These are phyloP conservation scores for Talaromyces proteolyticus DNA, from an alignment of 495 filamentous ascomycete species.

Conservation along the genomic window DNA sequence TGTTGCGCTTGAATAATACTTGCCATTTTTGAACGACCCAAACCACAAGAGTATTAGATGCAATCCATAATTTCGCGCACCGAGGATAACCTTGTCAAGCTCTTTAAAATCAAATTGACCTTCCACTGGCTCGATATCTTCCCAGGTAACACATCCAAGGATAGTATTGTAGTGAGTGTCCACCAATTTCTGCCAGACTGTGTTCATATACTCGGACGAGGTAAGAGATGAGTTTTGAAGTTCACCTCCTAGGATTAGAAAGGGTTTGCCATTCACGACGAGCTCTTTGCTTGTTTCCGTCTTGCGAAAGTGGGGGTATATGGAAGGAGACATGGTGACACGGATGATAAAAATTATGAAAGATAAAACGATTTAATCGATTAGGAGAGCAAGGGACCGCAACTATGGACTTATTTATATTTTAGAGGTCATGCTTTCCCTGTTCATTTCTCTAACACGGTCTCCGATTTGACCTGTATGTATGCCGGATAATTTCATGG, in stretches of 20 bases:
- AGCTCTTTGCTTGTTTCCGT: slow-evolving; percentile 28
- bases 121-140: slow-evolving; percentile 41
- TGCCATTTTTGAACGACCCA: slow-evolving; percentile 46
- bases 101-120: slow-evolving; percentile 37
- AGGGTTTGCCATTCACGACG: slow-evolving; percentile 39
- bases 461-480: background rate
- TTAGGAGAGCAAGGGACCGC: background rate
- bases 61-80: slow-evolving; percentile 30
- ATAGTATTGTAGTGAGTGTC: slow-evolving; percentile 41
- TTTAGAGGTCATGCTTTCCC: background rate
- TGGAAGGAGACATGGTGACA: background rate
- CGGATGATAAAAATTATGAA: too few relatives aligned
- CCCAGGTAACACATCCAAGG: slow-evolving; percentile 46
- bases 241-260: slow-evolving; percentile 38
- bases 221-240: slow-evolving; percentile 46
- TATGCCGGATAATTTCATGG: background rate
- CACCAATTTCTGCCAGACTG: slow-evolving; percentile 35
- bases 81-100: slow-evolving; percentile 34
- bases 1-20: too few relatives aligned
- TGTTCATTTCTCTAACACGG: background rate
- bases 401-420: too few relatives aligned
- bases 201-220: slow-evolving; percentile 36
- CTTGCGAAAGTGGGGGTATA: slow-evolving; percentile 21
- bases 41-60: slow-evolving; percentile 46
- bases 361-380: too few relatives aligned